phyloP scores from a whole-genome alignment of 177 flowering plant genomes.

The Vitis hybrid region DNA sequence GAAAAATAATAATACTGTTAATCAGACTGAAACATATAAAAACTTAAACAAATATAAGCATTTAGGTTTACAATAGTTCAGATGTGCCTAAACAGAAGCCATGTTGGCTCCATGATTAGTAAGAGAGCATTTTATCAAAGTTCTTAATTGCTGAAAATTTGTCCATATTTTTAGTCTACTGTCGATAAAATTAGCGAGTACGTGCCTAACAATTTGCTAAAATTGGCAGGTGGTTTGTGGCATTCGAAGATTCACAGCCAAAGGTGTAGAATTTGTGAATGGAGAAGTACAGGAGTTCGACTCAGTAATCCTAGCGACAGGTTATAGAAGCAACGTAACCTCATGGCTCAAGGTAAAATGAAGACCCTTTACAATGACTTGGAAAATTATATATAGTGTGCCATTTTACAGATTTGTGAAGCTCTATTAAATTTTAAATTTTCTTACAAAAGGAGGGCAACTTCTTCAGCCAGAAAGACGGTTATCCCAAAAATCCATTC shows the following conservation, averaged over 20 bases:
- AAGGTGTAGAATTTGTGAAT: slow-evolving; percentile 42
- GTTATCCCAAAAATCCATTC: slow-evolving; percentile 28
- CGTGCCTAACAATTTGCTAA: too few relatives aligned
- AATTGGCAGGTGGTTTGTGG: slow-evolving; percentile 39
- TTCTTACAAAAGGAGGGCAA: slow-evolving; percentile 23
- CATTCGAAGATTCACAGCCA: slow-evolving; percentile 31
- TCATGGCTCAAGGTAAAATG: slow-evolving; percentile 55
- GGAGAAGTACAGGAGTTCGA: slow-evolving; percentile 36
- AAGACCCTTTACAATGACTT: neutral
- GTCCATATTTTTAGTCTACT: too few relatives aligned
- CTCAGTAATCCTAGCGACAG: slow-evolving; percentile 58
- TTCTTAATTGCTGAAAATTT: too few relatives aligned
- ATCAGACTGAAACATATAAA: too few relatives aligned
- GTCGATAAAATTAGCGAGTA: too few relatives aligned
- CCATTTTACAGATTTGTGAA: neutral
- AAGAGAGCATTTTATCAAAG: too few relatives aligned
- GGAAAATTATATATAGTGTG: too few relatives aligned
- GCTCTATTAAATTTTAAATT: neutral
- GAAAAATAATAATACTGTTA: too few relatives aligned
- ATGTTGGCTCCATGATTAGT: too few relatives aligned
- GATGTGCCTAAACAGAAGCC: too few relatives aligned
- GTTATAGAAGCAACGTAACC: slow-evolving; percentile 51
- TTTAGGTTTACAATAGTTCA: too few relatives aligned
- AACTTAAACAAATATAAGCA: too few relatives aligned
- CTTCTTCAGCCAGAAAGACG: slow-evolving; percentile 28